Conservation (phyloP, 169 alveolate genomes). For the Neospora caninum region DNA sequence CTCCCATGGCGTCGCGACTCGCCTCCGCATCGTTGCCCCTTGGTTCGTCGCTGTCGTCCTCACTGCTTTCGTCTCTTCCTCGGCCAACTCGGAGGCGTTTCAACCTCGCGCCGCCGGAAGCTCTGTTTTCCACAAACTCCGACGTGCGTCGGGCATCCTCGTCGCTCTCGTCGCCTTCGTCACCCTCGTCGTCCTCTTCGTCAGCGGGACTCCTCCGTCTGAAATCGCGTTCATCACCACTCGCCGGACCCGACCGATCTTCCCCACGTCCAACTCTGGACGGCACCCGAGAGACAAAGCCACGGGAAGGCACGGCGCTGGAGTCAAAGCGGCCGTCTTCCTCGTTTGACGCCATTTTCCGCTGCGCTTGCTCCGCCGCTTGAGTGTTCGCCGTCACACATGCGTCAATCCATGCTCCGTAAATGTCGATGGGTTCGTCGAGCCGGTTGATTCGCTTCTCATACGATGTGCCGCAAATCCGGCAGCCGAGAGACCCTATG, state of each 20-base stretch:
- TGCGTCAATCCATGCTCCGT: slow-evolving; percentile 57
- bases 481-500: slow-evolving; percentile 15
- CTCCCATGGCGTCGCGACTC: not conserved
- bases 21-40: not conserved
- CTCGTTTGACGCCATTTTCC: not conserved
- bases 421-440: slow-evolving; percentile 47
- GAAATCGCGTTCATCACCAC: not conserved
- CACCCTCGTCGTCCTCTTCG: not conserved
- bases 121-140: not conserved
- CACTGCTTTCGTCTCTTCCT: slow-evolving; percentile 10
- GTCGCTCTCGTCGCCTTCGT: not conserved
- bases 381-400: slow-evolving; percentile 52
- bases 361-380: slow-evolving; percentile 41
- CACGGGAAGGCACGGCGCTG: not conserved
- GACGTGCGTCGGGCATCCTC: not conserved
- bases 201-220: not conserved
- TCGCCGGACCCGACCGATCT: not conserved
- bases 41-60: not conserved
- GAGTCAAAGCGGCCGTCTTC: not conserved
- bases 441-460: slow-evolving; percentile 22
- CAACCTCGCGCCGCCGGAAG: not conserved
- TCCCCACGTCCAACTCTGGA: not conserved
- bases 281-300: too few relatives aligned
- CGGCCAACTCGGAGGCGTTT: slow-evolving; percentile 8
- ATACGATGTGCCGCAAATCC: slow-evolving; percentile 25